phyloP scores from a whole-genome alignment of 2,329 filamentous ascomycete species.

The Aspergillus amoenus region DNA sequence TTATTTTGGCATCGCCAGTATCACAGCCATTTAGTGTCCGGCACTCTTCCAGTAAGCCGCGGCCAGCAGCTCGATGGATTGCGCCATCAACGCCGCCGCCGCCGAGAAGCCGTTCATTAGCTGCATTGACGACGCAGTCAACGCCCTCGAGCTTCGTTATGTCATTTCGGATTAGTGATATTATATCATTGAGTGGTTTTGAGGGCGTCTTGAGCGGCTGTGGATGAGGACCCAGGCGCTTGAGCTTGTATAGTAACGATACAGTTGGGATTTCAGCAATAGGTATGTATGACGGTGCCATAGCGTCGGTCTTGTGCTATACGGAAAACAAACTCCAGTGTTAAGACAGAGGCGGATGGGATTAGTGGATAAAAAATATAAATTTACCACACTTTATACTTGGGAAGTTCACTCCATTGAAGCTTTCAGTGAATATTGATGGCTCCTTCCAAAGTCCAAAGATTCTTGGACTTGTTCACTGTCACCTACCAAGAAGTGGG shows the following conservation, averaged over 20 bases:
- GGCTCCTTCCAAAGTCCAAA: no score
- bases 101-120: slow-evolving; percentile 74
- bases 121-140: slow-evolving; percentile 90
- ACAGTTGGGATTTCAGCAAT: slow-evolving; percentile 41
- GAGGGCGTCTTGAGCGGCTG: slow-evolving; percentile 41
- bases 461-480: no score
- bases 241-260: slow-evolving; percentile 64
- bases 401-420: neutral
- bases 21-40: slow-evolving; percentile 67
- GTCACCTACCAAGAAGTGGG: neutral
- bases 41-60: slow-evolving; percentile 68
- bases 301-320: slow-evolving; percentile 9
- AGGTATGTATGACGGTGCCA: slow-evolving; percentile 22
- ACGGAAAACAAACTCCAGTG: neutral
- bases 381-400: neutral
- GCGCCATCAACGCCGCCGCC: slow-evolving; percentile 90
- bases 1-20: slow-evolving; percentile 82
- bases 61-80: slow-evolving; percentile 82
- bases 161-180: slow-evolving; percentile 71
- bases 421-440: neutral
- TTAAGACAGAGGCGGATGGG: neutral
- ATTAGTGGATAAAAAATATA: neutral
- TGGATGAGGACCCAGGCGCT: slow-evolving; percentile 45
- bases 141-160: slow-evolving; percentile 72
- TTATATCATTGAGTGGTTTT: slow-evolving; percentile 49